Evolutionary conservation across 331 rosid genomes (phyloP).

Genomic region (Quercus tomentella): DNA sequence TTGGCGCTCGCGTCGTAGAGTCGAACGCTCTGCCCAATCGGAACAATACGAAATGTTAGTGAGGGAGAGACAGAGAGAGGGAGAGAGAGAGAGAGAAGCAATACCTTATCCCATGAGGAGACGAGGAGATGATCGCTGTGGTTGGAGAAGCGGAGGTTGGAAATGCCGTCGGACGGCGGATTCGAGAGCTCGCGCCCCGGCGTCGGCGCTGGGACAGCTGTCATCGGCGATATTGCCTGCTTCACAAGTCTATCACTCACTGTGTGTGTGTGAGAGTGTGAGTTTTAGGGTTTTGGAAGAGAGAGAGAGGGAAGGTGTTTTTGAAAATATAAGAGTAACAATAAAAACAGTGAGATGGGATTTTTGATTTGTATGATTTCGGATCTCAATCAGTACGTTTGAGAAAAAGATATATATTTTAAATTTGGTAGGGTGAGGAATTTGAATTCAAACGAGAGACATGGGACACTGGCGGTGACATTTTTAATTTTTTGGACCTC

Average conservation of each 20-base stretch:
- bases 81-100: background rate
- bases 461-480: background rate
- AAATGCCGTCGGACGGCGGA: slow-evolving; percentile 90
- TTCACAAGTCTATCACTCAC: too few relatives aligned
- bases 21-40: slow-evolving; percentile 54
- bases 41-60: background rate
- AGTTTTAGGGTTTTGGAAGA: slow-evolving; percentile 30
- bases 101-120: slow-evolving; percentile 97
- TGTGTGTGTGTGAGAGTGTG: background rate
- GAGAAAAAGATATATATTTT: background rate
- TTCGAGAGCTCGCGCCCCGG: slow-evolving; percentile 74
- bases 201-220: slow-evolving; percentile 46
- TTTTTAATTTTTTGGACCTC: background rate
- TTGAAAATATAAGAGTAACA: background rate
- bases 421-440: background rate
- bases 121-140: slow-evolving; percentile 87
- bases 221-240: slow-evolving; percentile 29
- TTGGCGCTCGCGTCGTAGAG: slow-evolving; percentile 85
- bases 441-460: background rate
- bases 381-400: too few relatives aligned
- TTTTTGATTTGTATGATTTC: background rate
- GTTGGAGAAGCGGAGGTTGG: slow-evolving; percentile 91
- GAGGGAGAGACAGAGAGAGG: background rate
- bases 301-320: background rate
- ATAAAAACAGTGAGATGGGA: background rate